A percentile compares a stretch with the other conserved stretches of the same genome.
Conservation (phyloP, 2,329 filamentous ascomycete species). For the Fusarium bactridioides region DNA sequence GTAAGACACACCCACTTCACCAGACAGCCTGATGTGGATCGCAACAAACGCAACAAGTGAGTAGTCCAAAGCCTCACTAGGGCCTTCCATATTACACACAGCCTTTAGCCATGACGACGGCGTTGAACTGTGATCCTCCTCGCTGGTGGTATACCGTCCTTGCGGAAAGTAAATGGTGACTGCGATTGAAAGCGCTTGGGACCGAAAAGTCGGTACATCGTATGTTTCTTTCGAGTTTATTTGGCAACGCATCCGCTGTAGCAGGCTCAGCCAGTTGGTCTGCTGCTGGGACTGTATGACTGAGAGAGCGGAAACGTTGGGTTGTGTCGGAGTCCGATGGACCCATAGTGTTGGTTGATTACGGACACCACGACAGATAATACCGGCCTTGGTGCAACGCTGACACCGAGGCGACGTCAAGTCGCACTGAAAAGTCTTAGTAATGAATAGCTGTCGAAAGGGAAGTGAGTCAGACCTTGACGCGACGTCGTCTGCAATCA, state of each 20-base stretch:
- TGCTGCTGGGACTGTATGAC: neutral
- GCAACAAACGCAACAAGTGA: conserved; percentile 6
- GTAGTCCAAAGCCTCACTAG: neutral
- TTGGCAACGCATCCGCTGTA: neutral
- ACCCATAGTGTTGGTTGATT: conserved; percentile 5
- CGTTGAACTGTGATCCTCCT: neutral
- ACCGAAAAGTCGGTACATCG: neutral
- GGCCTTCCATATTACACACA: neutral
- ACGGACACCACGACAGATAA: neutral
- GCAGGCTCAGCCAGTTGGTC: neutral
- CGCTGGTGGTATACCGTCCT: fast-evolving
- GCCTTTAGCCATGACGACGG: neutral
- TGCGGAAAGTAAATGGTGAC: neutral
- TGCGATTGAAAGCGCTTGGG: neutral
- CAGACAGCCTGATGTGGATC: neutral
- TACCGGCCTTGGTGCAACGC: neutral
- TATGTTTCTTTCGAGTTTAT: neutral
- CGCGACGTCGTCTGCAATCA: conserved; percentile 10
- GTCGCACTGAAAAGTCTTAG: neutral
- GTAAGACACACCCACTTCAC: neutral
- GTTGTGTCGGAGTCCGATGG: neutral
- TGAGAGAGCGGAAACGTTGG: neutral
- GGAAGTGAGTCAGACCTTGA: conserved; percentile 1
- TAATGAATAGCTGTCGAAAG: fast-evolving
- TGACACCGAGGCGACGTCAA: neutral